Conservation (phyloP, 768 basidiomycete genomes). For the Lentinula sp. region DNA sequence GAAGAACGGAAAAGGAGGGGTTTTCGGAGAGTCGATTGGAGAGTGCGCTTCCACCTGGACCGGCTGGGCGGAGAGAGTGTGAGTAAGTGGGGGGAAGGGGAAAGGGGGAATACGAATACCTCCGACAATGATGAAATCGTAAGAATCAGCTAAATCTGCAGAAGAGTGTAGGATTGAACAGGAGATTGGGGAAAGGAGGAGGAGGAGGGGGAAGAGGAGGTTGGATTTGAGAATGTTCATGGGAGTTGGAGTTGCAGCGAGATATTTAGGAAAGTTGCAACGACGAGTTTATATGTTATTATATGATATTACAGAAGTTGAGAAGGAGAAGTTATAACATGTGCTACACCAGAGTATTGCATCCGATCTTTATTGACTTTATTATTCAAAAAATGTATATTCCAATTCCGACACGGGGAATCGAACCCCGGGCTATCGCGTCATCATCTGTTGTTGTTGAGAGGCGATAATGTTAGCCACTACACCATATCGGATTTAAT, state of each 20-base stretch:
- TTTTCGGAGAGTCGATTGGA: slow-evolving; percentile 15
- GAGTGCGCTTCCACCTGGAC: slow-evolving; percentile 17
- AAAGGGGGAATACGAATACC: background rate
- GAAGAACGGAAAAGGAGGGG: slow-evolving; percentile 11
- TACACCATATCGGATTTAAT: background rate
- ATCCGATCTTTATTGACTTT: too few species aligned
- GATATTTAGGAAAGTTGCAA: background rate
- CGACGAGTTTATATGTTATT: background rate
- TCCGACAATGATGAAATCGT: slow-evolving; percentile 12
- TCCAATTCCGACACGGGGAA: background rate
- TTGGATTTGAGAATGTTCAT: too few species aligned
- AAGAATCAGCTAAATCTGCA: background rate
- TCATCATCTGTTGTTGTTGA: background rate
- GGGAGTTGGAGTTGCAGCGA: background rate
- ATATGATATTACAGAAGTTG: too few species aligned
- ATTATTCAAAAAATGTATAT: too few species aligned
- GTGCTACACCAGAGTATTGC: too few species aligned
- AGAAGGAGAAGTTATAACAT: background rate
- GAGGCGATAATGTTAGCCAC: background rate
- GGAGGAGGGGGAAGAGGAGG: background rate
- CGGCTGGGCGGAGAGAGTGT: background rate
- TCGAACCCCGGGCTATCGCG: background rate
- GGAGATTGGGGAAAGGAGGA: background rate
- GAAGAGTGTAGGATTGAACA: background rate
- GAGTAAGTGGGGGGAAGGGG: background rate